Conservation (phyloP, 2,329 filamentous ascomycete genomes). For the Paraphaeosphaeria sporulosa region DNA sequence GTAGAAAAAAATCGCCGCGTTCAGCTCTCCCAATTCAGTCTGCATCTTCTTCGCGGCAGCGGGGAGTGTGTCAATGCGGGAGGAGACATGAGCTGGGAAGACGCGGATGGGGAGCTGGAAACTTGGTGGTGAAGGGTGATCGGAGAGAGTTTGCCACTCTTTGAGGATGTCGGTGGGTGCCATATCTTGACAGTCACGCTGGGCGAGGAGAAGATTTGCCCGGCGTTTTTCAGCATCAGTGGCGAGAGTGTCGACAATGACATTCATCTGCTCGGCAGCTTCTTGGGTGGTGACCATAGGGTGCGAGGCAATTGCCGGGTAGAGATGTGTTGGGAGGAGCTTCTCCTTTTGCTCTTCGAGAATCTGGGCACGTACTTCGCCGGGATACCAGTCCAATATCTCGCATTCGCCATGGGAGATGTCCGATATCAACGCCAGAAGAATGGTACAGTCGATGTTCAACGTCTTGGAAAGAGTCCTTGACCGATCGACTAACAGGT, state of each 20-base stretch:
- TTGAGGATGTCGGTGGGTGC: constrained; percentile 25
- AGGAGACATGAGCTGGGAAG: constrained; percentile 56
- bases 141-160: constrained; percentile 55
- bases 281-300: constrained; percentile 71
- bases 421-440: constrained; percentile 77
- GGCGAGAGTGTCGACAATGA: constrained; percentile 49
- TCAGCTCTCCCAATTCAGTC: constrained; percentile 65
- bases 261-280: constrained; percentile 68
- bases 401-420: constrained; percentile 66
- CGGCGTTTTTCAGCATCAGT: constrained; percentile 58
- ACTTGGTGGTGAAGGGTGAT: constrained; percentile 61
- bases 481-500: constrained; percentile 50
- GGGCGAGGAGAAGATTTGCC: constrained; percentile 65
- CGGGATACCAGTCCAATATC: constrained; percentile 53
- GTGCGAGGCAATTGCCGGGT: constrained; percentile 65
- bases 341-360: constrained; percentile 68
- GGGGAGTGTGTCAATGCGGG: constrained; percentile 50
- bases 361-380: constrained; percentile 60
- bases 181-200: constrained; percentile 37
- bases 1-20: constrained; percentile 73
- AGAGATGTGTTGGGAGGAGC: constrained; percentile 67
- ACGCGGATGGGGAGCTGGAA: constrained; percentile 69
- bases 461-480: constrained; percentile 53
- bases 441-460: constrained; percentile 73
- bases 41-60: constrained; percentile 54